Percentiles rank a stretch among this genome's conserved stretches.
phyloP scores from a whole-genome alignment of 148 eudicot species.

The Rhododendron williamsianum region DNA sequence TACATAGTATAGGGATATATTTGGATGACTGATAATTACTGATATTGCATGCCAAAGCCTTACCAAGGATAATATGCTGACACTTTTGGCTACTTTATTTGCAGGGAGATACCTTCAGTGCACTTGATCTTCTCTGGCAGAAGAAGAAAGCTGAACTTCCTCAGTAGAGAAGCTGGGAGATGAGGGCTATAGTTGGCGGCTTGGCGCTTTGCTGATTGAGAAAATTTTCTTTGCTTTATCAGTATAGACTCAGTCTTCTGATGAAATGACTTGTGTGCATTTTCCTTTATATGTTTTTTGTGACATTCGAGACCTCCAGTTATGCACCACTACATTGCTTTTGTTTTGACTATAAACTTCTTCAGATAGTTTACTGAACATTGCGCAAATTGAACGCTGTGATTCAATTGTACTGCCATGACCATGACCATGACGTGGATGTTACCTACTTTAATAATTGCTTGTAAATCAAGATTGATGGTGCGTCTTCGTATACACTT shows the following conservation, averaged over 20 bases:
- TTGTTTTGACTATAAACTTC: neutral
- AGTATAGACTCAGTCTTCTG: neutral
- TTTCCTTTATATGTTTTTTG: neutral
- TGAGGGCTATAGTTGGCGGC: neutral
- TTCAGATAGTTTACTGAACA: neutral
- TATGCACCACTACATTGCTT: neutral
- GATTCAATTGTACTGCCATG: neutral
- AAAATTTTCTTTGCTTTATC: neutral
- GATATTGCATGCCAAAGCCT: neutral
- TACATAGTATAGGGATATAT: too few species aligned
- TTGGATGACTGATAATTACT: too few species aligned
- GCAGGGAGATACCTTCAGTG: conserved; percentile 50
- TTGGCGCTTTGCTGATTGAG: neutral
- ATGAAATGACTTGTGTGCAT: neutral
- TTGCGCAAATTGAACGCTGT: neutral
- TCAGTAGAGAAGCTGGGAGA: neutral
- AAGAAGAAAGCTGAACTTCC: conserved; percentile 35
- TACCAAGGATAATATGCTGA: neutral
- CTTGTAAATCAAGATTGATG: neutral
- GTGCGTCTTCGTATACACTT: neutral
- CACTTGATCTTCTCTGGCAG: conserved; percentile 35
- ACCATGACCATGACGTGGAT: neutral
- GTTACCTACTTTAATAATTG: too few species aligned
- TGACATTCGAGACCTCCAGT: neutral
- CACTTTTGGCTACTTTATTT: neutral